Evolutionary conservation across 352 stramenopile species (phyloP), one percentile per base, ranked within the genome.

Genomic region (Phytophthora pluvialis): DNA sequence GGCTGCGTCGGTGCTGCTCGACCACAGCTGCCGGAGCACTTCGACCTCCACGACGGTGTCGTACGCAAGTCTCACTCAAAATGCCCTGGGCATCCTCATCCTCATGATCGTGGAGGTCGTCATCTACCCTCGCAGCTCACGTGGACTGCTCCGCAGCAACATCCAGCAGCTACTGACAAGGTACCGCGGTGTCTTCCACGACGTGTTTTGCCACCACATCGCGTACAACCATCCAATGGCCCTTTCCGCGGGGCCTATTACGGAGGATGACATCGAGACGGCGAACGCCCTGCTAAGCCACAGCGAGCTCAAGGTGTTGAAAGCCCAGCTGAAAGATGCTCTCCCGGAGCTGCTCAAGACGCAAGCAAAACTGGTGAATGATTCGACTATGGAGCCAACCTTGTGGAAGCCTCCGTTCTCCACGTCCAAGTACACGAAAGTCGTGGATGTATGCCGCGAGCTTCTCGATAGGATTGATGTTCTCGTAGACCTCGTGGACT

Each of bases 61-160:
- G 35, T 91, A 93, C 63, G 76, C 80, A 11, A 89, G 70, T 50
- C 63, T 93, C 26, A 88, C 84, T 4, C 69, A 90, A 45, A 93
- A 88, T 56, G 78, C 82, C 28, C 45, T 91, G 13, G 84, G 82
- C 9, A 90, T 93, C 57, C 40, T 92, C 31, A 85, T 90, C 13
- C 64, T 92, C 1, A 84, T 92, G 66, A 28, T 91, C 15, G 70
- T 90, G 13, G 86, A 94, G 46, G 46, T 90, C 13, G 40, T 73
- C 1, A 75, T 91, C 26, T 59, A 73, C 1, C 86, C 86, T 16
- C 71, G 75, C 15, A 92, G 83, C 25, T 77, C 86, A 5, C 78
- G 61, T 3, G 73, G 62, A 4, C 60, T 94, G 13, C 64, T 94
- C 36, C 78, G 86, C 6, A 73, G 60, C 25, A 94, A 92, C 38